phyloP scores from a whole-genome alignment of 2,329 filamentous ascomycete genomes.

The Neofusicoccum cordaticola region DNA sequence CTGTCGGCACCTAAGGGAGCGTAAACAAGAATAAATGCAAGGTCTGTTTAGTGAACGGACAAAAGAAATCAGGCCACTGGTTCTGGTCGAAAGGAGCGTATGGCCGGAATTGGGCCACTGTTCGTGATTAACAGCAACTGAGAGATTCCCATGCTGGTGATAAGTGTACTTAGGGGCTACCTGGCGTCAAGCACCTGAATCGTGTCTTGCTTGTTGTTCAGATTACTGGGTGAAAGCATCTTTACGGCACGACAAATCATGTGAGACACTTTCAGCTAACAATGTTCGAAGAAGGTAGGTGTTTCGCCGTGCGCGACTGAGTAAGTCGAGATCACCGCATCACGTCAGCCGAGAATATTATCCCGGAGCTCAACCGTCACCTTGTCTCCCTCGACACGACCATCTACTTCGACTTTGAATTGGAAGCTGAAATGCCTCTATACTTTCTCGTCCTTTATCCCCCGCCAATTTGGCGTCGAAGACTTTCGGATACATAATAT shows the following conservation, averaged over 20 bases:
- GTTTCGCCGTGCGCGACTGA: neutral
- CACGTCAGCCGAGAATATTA: neutral
- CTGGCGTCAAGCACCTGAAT: neutral
- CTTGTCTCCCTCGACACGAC: neutral
- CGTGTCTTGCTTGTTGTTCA: neutral
- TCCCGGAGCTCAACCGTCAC: neutral
- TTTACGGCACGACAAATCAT: neutral
- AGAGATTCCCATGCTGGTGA: neutral
- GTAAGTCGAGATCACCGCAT: neutral
- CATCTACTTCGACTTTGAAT: neutral
- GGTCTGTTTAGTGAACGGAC: neutral
- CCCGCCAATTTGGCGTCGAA: too few species aligned
- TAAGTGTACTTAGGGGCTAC: neutral
- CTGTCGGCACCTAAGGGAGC: neutral
- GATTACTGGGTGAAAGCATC: neutral
- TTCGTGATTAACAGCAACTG: neutral
- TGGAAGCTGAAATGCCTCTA: neutral
- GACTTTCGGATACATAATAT: too few species aligned
- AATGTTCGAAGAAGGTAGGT: neutral
- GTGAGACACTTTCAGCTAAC: neutral
- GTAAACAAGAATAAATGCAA: neutral
- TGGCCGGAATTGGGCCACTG: neutral
- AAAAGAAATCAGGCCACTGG: neutral
- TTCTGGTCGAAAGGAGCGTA: neutral
- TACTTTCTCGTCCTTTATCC: neutral